Evolutionary conservation across 306 rosid genomes (phyloP).

Genomic region (Macrotyloma uniflorum): DNA sequence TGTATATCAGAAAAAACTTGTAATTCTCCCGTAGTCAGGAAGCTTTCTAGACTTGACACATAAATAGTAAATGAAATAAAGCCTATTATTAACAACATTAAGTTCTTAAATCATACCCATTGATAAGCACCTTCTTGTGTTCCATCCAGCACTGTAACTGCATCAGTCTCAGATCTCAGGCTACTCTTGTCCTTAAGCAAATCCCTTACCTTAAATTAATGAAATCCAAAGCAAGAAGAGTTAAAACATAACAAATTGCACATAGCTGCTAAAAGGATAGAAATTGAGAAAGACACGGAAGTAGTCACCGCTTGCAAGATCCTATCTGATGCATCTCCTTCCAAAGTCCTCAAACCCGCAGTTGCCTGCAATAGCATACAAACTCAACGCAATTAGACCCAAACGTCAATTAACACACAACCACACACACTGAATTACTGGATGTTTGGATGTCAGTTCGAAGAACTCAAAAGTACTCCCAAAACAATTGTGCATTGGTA

Average conservation of each 20-base stretch:
- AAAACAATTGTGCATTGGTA: neutral
- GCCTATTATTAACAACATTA: neutral
- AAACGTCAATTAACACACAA: conserved; percentile 3
- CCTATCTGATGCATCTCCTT: conserved; percentile 76
- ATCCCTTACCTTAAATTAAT: conserved; percentile 72
- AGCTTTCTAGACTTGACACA: neutral
- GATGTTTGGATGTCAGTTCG: neutral
- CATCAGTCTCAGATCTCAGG: conserved; percentile 57
- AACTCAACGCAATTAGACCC: conserved; percentile 39
- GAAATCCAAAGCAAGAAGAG: conserved; percentile 6
- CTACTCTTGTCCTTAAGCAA: conserved; percentile 65
- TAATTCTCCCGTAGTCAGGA: conserved; percentile 25
- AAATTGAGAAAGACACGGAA: conserved; percentile 1
- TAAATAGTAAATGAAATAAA: conserved; percentile 16
- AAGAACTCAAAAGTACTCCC: neutral
- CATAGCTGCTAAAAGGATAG: conserved; percentile 21
- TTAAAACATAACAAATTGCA: neutral
- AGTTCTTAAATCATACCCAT: conserved; percentile 73
- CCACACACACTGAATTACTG: neutral
- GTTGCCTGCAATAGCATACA: conserved; percentile 71
- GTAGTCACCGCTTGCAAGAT: conserved; percentile 84
- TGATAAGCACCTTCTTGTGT: conserved; percentile 93
- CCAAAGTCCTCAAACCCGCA: conserved; percentile 90
- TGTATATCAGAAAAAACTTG: neutral
- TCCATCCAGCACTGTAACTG: conserved; percentile 91